A percentile compares a stretch with the other conserved stretches of the same genome.
Evolutionary conservation across 1,284 basidiomycete genomes (phyloP).

Genomic region (Trichosporon coremiiforme): DNA sequence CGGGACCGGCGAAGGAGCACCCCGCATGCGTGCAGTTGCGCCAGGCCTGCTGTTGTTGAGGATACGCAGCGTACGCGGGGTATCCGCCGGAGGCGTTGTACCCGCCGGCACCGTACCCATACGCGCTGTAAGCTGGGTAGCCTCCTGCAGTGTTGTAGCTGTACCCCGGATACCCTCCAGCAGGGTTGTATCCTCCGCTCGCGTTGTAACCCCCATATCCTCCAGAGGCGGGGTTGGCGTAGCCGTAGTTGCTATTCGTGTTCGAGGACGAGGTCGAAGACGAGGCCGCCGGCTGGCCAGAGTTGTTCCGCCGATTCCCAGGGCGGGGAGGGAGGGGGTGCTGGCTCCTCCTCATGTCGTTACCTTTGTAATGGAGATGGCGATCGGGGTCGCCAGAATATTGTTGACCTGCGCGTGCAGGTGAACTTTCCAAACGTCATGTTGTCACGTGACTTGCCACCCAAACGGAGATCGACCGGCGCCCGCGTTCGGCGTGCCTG

Average conservation of each 20-base stretch:
- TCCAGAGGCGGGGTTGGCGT: not conserved
- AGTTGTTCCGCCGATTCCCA: not conserved
- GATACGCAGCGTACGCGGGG: slow-evolving; percentile 11
- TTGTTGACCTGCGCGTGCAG: slow-evolving; percentile 6
- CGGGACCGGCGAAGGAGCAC: slow-evolving; percentile 67
- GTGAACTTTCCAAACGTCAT: slow-evolving; percentile 14
- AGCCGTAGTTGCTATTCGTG: not conserved
- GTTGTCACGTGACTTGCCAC: slow-evolving; percentile 14
- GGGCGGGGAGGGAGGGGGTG: slow-evolving; percentile 17
- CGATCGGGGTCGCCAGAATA: not conserved
- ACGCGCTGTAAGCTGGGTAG: slow-evolving; percentile 13
- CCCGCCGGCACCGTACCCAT: slow-evolving; percentile 15
- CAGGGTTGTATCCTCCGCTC: slow-evolving; percentile 18
- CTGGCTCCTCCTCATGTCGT: slow-evolving; percentile 14
- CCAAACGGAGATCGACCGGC: not conserved
- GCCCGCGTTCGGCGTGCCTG: slow-evolving; percentile 7
- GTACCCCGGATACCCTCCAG: slow-evolving; percentile 19
- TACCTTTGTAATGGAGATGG: not conserved
- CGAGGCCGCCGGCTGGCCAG: not conserved
- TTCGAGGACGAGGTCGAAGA: not conserved
- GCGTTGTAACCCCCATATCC: slow-evolving; percentile 16
- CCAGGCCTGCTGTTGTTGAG: not conserved
- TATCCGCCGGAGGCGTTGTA: slow-evolving; percentile 20
- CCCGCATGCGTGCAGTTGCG: slow-evolving; percentile 8
- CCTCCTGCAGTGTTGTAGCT: slow-evolving; percentile 23